Percentiles rank a stretch among this genome's conserved stretches.
These are phyloP conservation scores for Xerocomus brunneocitrinus DNA, from an alignment of 768 basidiomycete species.

Conservation along the genomic window DNA sequence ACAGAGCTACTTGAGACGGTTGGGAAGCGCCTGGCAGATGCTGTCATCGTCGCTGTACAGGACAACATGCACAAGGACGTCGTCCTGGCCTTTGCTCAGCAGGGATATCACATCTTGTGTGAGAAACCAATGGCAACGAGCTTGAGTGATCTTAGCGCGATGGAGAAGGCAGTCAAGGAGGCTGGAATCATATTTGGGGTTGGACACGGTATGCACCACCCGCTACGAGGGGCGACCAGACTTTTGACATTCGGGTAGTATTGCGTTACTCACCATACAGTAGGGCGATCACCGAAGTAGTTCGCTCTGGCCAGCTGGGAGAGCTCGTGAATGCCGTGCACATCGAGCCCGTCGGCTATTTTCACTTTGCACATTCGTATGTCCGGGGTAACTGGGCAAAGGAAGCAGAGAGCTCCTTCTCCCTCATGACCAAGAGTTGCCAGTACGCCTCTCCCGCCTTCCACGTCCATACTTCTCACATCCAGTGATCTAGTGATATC, in stretches of 20 bases:
- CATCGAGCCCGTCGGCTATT: constrained; percentile 82
- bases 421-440: constrained; percentile 86
- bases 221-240: neutral
- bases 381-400: constrained; percentile 80
- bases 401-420: constrained; percentile 68
- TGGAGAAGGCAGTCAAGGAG: constrained; percentile 66
- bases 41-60: constrained; percentile 75
- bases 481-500: constrained; percentile 56
- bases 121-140: constrained; percentile 91
- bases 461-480: constrained; percentile 2
- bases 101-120: constrained; percentile 86
- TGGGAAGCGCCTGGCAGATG: constrained; percentile 75
- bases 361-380: constrained; percentile 86
- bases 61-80: constrained; percentile 77
- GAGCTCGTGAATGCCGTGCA: constrained; percentile 80
- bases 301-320: constrained; percentile 69
- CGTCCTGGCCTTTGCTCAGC: constrained; percentile 66
- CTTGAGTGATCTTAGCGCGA: constrained; percentile 66
- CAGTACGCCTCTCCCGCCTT: constrained; percentile 50
- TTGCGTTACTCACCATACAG: constrained; percentile 85
- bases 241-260: constrained; percentile 41
- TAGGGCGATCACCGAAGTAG: constrained; percentile 60
- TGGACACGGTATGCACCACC: constrained; percentile 63
- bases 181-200: constrained; percentile 77
- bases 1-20: constrained; percentile 56